phyloP scores from a whole-genome alignment of 106 monocot genomes.

The Dioscorea alata region DNA sequence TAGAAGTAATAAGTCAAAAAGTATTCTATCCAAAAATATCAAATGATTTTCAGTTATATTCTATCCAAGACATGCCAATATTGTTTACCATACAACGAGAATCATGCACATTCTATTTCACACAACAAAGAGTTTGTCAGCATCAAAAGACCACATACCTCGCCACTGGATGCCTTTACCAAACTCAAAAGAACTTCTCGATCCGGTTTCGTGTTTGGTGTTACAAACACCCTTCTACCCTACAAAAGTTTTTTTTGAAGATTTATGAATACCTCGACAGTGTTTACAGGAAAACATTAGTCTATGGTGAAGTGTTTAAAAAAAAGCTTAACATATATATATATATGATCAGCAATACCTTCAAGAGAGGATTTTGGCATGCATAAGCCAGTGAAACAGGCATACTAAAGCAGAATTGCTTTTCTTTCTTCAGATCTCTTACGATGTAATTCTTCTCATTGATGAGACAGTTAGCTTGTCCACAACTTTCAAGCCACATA shows the following conservation, averaged over 20 bases:
- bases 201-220: constrained; percentile 70
- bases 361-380: constrained; percentile 55
- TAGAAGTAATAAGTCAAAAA: no score
- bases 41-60: no score
- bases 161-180: constrained; percentile 67
- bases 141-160: constrained; percentile 26
- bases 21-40: no score
- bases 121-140: no score
- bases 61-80: no score
- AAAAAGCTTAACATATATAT: neutral
- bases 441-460: constrained; percentile 93
- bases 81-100: no score
- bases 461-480: constrained; percentile 63
- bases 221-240: constrained; percentile 79
- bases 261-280: no score
- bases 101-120: no score
- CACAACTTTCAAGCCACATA: constrained; percentile 92
- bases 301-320: neutral
- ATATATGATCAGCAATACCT: constrained; percentile 30
- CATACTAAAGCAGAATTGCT: constrained; percentile 85
- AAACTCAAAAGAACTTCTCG: constrained; percentile 59
- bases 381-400: constrained; percentile 67
- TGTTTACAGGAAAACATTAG: neutral
- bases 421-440: constrained; percentile 86
- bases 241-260: constrained; percentile 15